Evolutionary conservation across 148 eudicot species (phyloP), one percentile per base, ranked within the genome.

Genomic region (Chenopodium formosanum): DNA sequence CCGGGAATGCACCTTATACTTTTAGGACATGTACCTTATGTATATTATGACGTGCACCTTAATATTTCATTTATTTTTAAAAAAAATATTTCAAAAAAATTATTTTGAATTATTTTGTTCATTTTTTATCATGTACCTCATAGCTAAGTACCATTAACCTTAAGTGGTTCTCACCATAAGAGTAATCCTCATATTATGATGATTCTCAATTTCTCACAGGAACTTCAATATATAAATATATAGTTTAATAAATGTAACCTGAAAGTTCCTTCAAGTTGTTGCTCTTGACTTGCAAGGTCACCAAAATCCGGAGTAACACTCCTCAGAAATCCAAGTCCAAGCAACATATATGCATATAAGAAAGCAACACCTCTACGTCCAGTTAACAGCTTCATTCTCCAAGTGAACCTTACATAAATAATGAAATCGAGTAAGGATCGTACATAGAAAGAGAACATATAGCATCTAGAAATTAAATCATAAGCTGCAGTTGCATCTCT

Each of bases 321-420:
- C 85, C 97, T 91, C 78, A 95, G 78, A 79, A 95, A 95, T 70
- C 97, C 99, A 82, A 95, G 94, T 73, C 98, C 98, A 78, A 95
- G 86, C 75, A 95, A 85, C 99, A 95, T 95, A 83, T 95, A 95
- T 44, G 97, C 89, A 89, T 95, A 95, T 78, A 95, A 86, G 80
- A 95, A 88, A 77, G 92, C 86, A 77, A 95, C 95, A 70, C 99
- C 99, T 80, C 99, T 88, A 76, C 84, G 87, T 58, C 99, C 99
- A 52, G 99, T 95, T 84, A 95, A 84, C 78, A 92, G 83, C 89
- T 93, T 93, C 99, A 95, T 95, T 87, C 99, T 93, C 97, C 97
- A 93, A 6, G 99, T 93, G 92, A 95, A 95, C 99, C 99, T 95
- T 86, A 78, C 71, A 81, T 60, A n/a, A 62, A 75, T 5, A 52